Evolutionary conservation across 1,284 basidiomycete species (phyloP), one percentile per base, ranked within the genome.

Genomic region (Ustilago esculenta): DNA sequence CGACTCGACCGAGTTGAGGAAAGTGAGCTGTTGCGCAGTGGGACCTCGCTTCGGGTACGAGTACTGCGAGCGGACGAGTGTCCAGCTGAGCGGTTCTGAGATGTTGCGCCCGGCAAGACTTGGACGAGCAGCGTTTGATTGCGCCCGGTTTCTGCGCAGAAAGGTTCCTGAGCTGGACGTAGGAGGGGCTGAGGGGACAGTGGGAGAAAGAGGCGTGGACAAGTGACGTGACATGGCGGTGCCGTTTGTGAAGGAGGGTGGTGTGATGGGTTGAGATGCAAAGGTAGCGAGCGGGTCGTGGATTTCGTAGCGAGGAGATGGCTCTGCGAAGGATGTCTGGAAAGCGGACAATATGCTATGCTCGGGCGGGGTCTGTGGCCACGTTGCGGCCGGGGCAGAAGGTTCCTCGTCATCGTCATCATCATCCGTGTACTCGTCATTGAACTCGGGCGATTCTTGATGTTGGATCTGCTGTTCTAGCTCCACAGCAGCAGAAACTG

Each of bases 1-100:
- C 7, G 35, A 47, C 46, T 73, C 71, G 24, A 66, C 67, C 29
- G 67, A 73, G 47, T 58, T 66, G 24, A 73, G 36, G 21, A 73
- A 73, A 1, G 32, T 39, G 36, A 66, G 20, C 55, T 73, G 71
- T 20, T 73, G 39, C 5, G 61, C 35, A 5, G 67, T 66, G 17
- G 56, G 27, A 0, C 68, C 68, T 2, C 68, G 45, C 12, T 63
- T 72, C 4, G 68, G 68, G 7, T 55, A 63, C 5, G 51, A 49
- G 20, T 67, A 72, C 40, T 67, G 68, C 35, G 60, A 61, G 17
- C 63, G 56, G 2, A 71, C 57, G 36, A 65, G 24, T 0, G 61
- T 66, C 61, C 56, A 57, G 34, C 51, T 61, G n/a, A 71, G 55
- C 4, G 68, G 68, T 37, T 71, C 68, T 5, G 61, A 65, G 34